Conservation (phyloP, 192 early-diverging fungal genomes). For the Coemansia sp. region DNA sequence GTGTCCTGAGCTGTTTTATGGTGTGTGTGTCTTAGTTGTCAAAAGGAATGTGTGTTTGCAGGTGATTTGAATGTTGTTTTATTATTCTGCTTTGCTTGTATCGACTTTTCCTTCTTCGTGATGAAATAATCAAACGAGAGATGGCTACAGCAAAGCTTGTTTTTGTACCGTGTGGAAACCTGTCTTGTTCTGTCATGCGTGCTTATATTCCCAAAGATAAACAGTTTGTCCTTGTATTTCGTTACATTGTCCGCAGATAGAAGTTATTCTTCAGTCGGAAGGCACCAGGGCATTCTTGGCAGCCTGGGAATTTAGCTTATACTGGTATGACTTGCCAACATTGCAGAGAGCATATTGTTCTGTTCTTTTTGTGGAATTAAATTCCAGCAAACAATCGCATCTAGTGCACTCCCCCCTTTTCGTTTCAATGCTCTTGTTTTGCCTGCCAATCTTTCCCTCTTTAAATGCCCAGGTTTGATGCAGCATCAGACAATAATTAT, state of each 20-base stretch:
- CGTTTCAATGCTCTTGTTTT: too few species aligned
- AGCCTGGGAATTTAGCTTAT: neutral
- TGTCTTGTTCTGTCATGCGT: neutral
- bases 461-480: too few species aligned
- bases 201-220: neutral
- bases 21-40: too few species aligned
- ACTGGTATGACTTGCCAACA: neutral
- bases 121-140: too few species aligned
- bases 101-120: too few species aligned
- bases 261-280: neutral
- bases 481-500: neutral
- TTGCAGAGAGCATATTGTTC: neutral
- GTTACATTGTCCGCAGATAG: neutral
- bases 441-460: too few species aligned
- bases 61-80: too few species aligned
- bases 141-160: too few species aligned
- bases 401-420: neutral
- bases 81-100: too few species aligned
- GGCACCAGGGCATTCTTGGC: neutral
- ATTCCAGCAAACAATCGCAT: neutral
- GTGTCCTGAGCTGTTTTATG: too few species aligned
- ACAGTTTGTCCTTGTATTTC: neutral
- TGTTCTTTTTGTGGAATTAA: neutral
- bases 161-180: neutral
- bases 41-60: too few species aligned